Conservation (phyloP, 176 grass and related monocot genomes). For the Cenchrus purpureus region DNA sequence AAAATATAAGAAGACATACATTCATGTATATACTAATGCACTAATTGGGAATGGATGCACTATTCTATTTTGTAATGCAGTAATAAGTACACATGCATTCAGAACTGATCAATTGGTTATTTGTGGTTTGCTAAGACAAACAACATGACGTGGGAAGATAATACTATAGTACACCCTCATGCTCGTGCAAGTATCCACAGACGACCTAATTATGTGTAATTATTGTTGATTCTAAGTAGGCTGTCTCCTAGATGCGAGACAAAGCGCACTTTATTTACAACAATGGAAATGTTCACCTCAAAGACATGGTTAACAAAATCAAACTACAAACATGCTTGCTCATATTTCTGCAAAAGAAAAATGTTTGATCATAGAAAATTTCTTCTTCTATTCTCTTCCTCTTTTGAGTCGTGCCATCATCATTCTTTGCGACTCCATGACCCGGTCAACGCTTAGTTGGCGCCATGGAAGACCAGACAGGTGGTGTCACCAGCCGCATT, state of each 20-base stretch:
- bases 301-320: neutral
- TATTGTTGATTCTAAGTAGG: neutral
- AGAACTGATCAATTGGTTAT: neutral
- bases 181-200: constrained; percentile 21
- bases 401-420: neutral
- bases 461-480: neutral
- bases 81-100: neutral
- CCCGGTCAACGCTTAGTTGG: constrained; percentile 7
- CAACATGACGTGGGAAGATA: neutral
- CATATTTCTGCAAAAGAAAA: neutral
- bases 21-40: neutral
- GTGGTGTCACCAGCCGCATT: constrained; percentile 29
- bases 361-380: neutral
- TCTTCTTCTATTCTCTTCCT: neutral
- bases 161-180: neutral
- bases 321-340: neutral
- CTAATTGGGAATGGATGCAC: neutral
- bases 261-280: neutral
- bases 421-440: constrained; percentile 15
- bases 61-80: neutral
- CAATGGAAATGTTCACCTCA: constrained; percentile 3
- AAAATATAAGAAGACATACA: neutral
- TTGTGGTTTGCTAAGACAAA: neutral
- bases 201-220: neutral
- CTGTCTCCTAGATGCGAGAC: constrained; percentile 31